A percentile compares a stretch with the other conserved stretches of the same genome.
phyloP scores from a whole-genome alignment of 2,329 filamentous ascomycete genomes.

The Fusarium oxysporum region DNA sequence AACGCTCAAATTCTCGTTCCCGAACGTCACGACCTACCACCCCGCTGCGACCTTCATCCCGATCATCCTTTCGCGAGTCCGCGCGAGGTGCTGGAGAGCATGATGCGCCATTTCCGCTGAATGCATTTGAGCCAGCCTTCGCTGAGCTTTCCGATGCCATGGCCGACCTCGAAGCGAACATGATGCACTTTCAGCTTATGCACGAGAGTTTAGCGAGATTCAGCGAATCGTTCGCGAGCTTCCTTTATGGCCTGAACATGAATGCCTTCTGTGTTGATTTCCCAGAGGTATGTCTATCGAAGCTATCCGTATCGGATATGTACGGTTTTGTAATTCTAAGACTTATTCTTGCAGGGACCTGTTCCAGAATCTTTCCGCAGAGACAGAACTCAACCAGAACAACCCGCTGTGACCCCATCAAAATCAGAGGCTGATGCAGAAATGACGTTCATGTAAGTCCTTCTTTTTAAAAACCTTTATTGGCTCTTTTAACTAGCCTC shows the following conservation, averaged over 20 bases:
- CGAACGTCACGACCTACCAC: conserved; percentile 85
- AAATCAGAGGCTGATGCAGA: conserved; percentile 67
- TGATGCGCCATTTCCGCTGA: conserved; percentile 75
- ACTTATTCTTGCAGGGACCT: conserved; percentile 69
- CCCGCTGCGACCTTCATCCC: conserved; percentile 88
- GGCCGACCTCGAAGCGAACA: conserved; percentile 95
- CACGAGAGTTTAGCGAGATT: conserved; percentile 94
- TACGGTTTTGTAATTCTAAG: background rate
- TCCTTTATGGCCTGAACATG: conserved; percentile 97
- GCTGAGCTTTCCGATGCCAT: conserved; percentile 93
- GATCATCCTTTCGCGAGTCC: conserved; percentile 86
- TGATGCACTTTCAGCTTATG: conserved; percentile 97
- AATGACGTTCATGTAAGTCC: conserved; percentile 82
- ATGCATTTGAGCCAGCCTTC: conserved; percentile 88
- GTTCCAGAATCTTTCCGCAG: conserved; percentile 84
- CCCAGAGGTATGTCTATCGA: conserved; percentile 74
- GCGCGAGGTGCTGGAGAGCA: conserved; percentile 65
- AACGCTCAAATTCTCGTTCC: conserved; percentile 70
- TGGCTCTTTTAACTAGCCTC: conserved; percentile 32
- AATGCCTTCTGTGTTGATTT: conserved; percentile 99
- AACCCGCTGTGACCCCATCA: conserved; percentile 46
- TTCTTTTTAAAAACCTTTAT: background rate
- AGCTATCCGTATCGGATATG: background rate
- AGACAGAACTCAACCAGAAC: conserved; percentile 68
- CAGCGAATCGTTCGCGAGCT: conserved; percentile 94